Conservation (phyloP, 2,329 filamentous ascomycete species). For the Venturia asperata region DNA sequence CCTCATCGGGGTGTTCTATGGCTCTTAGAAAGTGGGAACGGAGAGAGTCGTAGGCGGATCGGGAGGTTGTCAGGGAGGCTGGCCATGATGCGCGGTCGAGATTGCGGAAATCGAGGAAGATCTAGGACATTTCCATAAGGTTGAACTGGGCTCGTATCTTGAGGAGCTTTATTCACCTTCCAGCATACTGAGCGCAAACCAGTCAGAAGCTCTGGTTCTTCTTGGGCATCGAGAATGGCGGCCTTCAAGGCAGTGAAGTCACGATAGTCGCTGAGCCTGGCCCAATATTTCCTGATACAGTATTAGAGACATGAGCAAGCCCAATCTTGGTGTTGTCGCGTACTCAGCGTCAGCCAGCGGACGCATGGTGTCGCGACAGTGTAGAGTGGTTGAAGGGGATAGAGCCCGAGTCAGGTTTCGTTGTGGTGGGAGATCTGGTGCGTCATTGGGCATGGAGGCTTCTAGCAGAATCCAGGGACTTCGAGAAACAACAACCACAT, state of each 20-base stretch:
- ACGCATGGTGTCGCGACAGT: conserved; percentile 7
- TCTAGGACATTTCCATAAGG: conserved; percentile 41
- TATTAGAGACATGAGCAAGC: neutral
- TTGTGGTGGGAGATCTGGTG: neutral
- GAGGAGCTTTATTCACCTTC: conserved; percentile 54
- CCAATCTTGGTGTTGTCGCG: neutral
- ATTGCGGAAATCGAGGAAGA: conserved; percentile 68
- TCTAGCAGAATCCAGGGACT: neutral
- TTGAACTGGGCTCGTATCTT: conserved; percentile 13
- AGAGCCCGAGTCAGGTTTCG: neutral
- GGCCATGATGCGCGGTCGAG: conserved; percentile 61
- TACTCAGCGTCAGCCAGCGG: neutral
- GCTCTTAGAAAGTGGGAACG: conserved; percentile 70
- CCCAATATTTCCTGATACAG: neutral
- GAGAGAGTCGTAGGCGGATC: conserved; percentile 65
- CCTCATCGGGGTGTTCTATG: conserved; percentile 75
- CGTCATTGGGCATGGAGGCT: conserved; percentile 1
- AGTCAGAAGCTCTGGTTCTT: conserved; percentile 6
- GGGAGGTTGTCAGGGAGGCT: conserved; percentile 57
- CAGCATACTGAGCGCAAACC: conserved; percentile 84
- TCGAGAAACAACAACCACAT: neutral
- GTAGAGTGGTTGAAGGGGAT: neutral
- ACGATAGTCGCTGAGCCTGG: conserved; percentile 12
- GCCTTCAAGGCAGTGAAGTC: conserved; percentile 10
- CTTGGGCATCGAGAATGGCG: conserved; percentile 12